Percentiles rank a stretch among this genome's conserved stretches.
Evolutionary conservation across 441 rosid species (phyloP).

Genomic region (Iberis amara): DNA sequence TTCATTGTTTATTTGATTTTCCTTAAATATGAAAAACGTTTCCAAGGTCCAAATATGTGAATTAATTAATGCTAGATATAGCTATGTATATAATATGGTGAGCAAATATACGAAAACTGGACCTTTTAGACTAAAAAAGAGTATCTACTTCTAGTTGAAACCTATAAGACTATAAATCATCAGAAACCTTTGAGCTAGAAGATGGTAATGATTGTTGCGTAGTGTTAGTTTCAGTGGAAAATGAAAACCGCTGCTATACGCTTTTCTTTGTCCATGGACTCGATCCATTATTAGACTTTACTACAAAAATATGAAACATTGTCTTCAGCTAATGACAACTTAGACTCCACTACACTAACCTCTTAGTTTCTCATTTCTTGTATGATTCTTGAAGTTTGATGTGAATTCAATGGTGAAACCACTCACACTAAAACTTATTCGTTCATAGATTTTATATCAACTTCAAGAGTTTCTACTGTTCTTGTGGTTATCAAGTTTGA

Average conservation of each 20-base stretch:
- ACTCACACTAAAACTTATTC: constrained; percentile 66
- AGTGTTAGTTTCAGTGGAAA: constrained; percentile 39
- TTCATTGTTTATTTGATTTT: too few relatives aligned
- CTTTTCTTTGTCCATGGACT: constrained; percentile 79
- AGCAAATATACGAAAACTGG: too few relatives aligned
- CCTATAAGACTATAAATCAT: constrained; percentile 10
- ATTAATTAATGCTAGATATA: too few relatives aligned
- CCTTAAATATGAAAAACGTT: too few relatives aligned
- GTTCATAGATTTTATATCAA: constrained; percentile 51
- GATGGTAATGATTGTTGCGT: constrained; percentile 45
- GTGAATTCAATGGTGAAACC: constrained; percentile 63
- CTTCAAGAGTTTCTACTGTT: constrained; percentile 36
- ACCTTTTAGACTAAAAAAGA: not conserved
- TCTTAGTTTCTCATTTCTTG: constrained; percentile 61
- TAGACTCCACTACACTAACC: constrained; percentile 55
- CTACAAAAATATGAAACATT: constrained; percentile 62
- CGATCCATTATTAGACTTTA: constrained; percentile 53
- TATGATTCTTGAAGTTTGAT: constrained; percentile 69
- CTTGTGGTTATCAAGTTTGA: constrained; percentile 7
- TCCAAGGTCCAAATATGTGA: too few relatives aligned
- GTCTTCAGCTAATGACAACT: constrained; percentile 51
- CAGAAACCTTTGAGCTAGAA: constrained; percentile 37
- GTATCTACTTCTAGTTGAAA: not conserved
- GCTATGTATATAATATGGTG: too few relatives aligned
- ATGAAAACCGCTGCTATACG: constrained; percentile 53